phyloP scores from a whole-genome alignment of 495 filamentous ascomycete genomes.

The Monascus purpureus region DNA sequence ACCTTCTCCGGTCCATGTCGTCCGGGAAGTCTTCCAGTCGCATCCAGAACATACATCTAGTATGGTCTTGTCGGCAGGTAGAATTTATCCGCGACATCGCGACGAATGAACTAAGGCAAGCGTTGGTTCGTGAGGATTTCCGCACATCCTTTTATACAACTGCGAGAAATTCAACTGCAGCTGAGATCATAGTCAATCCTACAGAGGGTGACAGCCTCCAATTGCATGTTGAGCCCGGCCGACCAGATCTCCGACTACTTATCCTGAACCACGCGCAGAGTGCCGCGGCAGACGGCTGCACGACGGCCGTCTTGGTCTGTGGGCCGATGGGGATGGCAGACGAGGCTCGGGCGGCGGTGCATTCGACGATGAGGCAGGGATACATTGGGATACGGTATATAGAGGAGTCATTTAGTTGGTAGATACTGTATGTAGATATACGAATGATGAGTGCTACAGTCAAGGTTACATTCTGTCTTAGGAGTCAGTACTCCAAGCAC shows the following conservation, averaged over 20 bases:
- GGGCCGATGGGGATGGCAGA: slow-evolving; percentile 36
- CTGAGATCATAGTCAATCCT: not conserved
- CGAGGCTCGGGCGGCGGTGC: slow-evolving; percentile 29
- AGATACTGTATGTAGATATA: no score
- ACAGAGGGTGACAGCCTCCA: not conserved
- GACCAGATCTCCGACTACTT: slow-evolving; percentile 19
- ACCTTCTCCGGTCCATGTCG: slow-evolving; percentile 12
- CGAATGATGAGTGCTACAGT: no score
- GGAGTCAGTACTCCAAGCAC: no score
- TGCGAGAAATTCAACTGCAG: not conserved
- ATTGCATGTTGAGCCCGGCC: slow-evolving; percentile 14
- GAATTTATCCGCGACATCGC: slow-evolving; percentile 21
- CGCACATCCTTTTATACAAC: slow-evolving; percentile 24
- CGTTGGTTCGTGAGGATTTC: slow-evolving; percentile 20
- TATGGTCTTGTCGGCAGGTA: slow-evolving; percentile 29
- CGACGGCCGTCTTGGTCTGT: slow-evolving; percentile 33
- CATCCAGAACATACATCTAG: slow-evolving; percentile 16
- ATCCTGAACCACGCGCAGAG: slow-evolving; percentile 18
- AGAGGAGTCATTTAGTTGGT: slow-evolving; percentile 34
- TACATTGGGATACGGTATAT: slow-evolving; percentile 21
- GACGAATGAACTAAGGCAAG: slow-evolving; percentile 12
- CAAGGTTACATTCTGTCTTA: no score
- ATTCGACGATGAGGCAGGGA: slow-evolving; percentile 19
- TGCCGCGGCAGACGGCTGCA: slow-evolving; percentile 10
- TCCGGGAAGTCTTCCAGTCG: slow-evolving; percentile 4